These are phyloP conservation scores for Solanum clarkiae DNA, from an alignment of 257 asterid genomes.

Conservation along the genomic window DNA sequence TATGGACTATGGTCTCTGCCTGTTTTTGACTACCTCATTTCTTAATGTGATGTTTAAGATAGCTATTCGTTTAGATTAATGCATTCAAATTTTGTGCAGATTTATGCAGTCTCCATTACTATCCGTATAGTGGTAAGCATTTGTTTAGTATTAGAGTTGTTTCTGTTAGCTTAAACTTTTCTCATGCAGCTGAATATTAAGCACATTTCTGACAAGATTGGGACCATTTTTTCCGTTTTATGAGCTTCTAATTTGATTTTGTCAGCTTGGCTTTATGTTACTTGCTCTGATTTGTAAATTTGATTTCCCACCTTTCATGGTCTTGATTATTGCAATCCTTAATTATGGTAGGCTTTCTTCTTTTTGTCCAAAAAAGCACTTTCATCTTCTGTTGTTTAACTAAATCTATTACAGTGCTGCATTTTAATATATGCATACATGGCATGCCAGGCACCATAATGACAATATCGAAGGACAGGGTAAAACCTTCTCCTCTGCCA, in stretches of 20 bases:
- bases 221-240: no score
- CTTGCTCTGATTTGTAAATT: no score
- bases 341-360: slow-evolving; percentile 51
- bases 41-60: neutral
- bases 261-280: no score
- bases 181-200: neutral
- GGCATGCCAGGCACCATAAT: slow-evolving; percentile 16
- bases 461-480: slow-evolving; percentile 28
- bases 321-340: slow-evolving; percentile 35
- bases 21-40: neutral
- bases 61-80: neutral
- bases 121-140: slow-evolving; percentile 80
- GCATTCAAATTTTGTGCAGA: slow-evolving; percentile 25
- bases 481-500: slow-evolving; percentile 24
- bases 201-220: neutral
- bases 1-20: neutral
- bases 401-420: neutral
- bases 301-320: no score
- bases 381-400: neutral
- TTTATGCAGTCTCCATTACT: slow-evolving; percentile 63
- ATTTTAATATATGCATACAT: neutral
- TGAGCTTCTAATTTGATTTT: no score
- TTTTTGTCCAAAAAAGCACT: neutral
- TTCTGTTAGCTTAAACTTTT: neutral
- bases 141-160: neutral